Base-by-base conservation (phyloP, 2,329 filamentous ascomycete species). In the Elsinoe necatrix region DNA sequence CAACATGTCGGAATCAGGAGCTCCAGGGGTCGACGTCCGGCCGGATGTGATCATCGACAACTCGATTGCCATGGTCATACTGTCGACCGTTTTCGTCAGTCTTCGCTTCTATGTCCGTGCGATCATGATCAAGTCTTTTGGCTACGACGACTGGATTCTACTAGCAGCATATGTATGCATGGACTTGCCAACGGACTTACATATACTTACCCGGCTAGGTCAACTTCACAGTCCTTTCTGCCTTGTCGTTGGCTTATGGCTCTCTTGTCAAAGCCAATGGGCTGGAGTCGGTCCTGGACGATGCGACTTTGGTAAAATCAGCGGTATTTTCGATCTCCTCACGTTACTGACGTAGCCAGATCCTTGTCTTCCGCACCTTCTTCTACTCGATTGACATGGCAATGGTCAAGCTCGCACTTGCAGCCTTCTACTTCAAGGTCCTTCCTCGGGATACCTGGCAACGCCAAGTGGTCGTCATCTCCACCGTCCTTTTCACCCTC, bases 71-170 rank as follows among this genome's bases (percentile, higher is more conserved):
- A 45, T 45, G 41, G 41, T 56, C 23, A 25, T 47, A 14, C 20
- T 56, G 16, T 20, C 54, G 3, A 47, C 41, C 18, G 12, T 56
- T 21, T 56, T 23, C 23, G 37, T 56, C 4, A n/a, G 12, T 8
- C 54, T 56, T 5, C 66, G 73, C 25, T 63, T 71, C 51, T 75
- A 69, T 65, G 73, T 73, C 9, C 68, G 73, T 29, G 66, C 66
- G 1, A 63, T 63, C 34, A 61, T 75, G 37, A 71, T 72, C 25
- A 63, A 66, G 16, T 70, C 64, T 48, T 71, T 74, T 54, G 73
- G 73, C 1, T 73, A 70, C 68, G 74, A 77, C 54, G 74, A 77
- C 61, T 65, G 62, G 12, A 64, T 68, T 2, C 72, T 75, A 62
- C 59, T 74, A 3, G 50, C 73, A 12, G 68, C 73, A 6, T 64